Evolutionary conservation across 2,329 filamentous ascomycete genomes (phyloP), one percentile per base, ranked within the genome.

Genomic region (Penicillium sp.): DNA sequence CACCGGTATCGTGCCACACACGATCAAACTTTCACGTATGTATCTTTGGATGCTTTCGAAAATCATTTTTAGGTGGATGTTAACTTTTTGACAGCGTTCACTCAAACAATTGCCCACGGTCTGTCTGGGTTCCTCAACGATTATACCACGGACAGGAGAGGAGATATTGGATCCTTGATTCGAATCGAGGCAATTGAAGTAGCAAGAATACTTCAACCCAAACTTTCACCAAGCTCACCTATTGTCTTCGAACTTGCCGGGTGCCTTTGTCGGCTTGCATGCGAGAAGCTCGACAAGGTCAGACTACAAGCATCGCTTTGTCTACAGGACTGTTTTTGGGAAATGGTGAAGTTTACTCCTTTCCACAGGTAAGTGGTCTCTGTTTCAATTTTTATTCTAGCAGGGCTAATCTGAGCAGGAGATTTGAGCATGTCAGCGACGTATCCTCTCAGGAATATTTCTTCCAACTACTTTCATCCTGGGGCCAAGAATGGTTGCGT

Each of bases 211-310:
- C 64, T 77, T 37, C 61, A 76, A 14, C 58, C 64, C 29, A 67
- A 65, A 37, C 53, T 63, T 33, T 23, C 50, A 19, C 31, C 50
- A 39, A 62, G 55, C 26, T 57, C 64, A 25, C 19, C 58, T 42
- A 59, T 64, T 23, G 51, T 69, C 4, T 63, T 72, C 49, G 57
- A 64, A 10, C 55, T 78, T 2, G 60, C 75, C n/a, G 67, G 67
- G 16, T 77, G 78, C 47, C 70, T 85, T 3, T 78, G 91, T 31
- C 85, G 92, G 1, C 81, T 98, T 14, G 88, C 92, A 2, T 85
- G 90, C 0, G 95, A 99, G 75, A 97, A 96, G 71, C 82, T 98
- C 2, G 93, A 98, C 72, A 90, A 91, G 61, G 89, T 98, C 19
- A 86, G 95, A 25, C 78, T 85, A 42, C 72, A 77, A 60, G 78